Percentiles rank a stretch among this genome's conserved stretches.
Conservation (phyloP, 1,284 basidiomycete species). For the Takashimella koratensis region DNA sequence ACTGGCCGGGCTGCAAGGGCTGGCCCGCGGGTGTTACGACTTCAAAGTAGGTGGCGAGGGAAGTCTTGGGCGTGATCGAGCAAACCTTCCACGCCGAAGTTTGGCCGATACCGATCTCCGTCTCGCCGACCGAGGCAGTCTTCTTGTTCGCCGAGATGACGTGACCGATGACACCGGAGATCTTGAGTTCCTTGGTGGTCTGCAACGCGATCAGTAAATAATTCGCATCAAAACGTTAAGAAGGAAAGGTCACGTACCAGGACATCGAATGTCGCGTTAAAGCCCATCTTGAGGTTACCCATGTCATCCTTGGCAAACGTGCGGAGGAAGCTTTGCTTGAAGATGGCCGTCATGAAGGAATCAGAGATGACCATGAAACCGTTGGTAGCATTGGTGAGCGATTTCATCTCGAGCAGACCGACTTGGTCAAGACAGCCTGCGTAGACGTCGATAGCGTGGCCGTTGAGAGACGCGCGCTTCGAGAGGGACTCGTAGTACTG, state of each 20-base stretch:
- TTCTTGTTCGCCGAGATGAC: conserved; percentile 97
- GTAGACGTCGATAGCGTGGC: conserved; percentile 92
- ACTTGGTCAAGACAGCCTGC: conserved; percentile 98
- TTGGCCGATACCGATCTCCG: conserved; percentile 97
- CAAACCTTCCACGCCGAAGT: conserved; percentile 99
- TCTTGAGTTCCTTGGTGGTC: conserved; percentile 98
- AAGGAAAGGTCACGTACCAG: conserved; percentile 61
- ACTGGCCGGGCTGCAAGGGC: conserved; percentile 82
- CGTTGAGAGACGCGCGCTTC: conserved; percentile 90
- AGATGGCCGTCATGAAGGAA: conserved; percentile 96
- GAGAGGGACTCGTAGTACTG: conserved; percentile 95
- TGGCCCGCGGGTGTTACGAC: conserved; percentile 98
- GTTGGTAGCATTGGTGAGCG: conserved; percentile 90
- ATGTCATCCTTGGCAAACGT: conserved; percentile 92
- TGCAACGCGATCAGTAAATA: conserved; percentile 39
- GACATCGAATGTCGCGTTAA: conserved; percentile 98
- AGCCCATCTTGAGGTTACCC: conserved; percentile 92
- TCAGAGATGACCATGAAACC: conserved; percentile 95
- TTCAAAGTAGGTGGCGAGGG: conserved; percentile 95
- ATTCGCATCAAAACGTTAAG: background rate
- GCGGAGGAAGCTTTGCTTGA: conserved; percentile 96
- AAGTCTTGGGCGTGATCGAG: conserved; percentile 80
- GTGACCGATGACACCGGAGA: conserved; percentile 96
- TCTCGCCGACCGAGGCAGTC: conserved; percentile 94
- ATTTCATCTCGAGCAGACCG: conserved; percentile 96